Conservation (phyloP, 352 stramenopile species). For the Phytophthora melonis region DNA sequence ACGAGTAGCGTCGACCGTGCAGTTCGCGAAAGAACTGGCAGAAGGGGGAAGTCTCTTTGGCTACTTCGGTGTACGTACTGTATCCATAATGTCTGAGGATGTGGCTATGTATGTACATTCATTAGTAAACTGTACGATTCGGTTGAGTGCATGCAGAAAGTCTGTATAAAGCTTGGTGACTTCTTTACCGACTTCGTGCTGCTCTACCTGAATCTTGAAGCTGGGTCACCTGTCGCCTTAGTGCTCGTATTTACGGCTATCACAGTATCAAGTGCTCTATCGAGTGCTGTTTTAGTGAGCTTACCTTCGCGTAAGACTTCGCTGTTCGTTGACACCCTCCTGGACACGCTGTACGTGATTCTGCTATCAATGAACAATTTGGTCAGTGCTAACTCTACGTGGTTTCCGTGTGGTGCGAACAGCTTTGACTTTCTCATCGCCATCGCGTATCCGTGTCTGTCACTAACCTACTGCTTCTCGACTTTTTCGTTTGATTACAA, state of each 20-base stretch:
- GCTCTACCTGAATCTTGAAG: slow-evolving; percentile 18
- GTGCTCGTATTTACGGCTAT: slow-evolving; percentile 19
- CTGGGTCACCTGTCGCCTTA: slow-evolving; percentile 5
- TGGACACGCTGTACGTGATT: slow-evolving; percentile 40
- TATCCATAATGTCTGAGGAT: too few relatives aligned
- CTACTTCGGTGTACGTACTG: too few relatives aligned
- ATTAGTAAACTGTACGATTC: neutral
- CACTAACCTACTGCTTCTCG: slow-evolving; percentile 34
- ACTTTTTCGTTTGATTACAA: slow-evolving; percentile 37
- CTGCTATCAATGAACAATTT: neutral
- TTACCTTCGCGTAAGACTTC: neutral
- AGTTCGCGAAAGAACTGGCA: neutral
- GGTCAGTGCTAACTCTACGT: neutral
- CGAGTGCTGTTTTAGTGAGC: slow-evolving; percentile 5
- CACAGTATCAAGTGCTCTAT: slow-evolving; percentile 4
- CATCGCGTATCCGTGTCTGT: slow-evolving; percentile 36
- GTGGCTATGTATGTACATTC: too few relatives aligned
- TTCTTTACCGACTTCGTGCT: slow-evolving; percentile 4
- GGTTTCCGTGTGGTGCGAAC: neutral
- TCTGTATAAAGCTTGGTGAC: slow-evolving; percentile 17
- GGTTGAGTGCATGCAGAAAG: slow-evolving; percentile 19
- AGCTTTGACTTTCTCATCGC: slow-evolving; percentile 40
- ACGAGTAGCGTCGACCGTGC: neutral
- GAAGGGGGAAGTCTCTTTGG: neutral
- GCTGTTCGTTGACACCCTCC: slow-evolving; percentile 14